Evolutionary conservation across 352 stramenopile genomes (phyloP), one percentile per base, ranked within the genome.

Genomic region (Globisporangium iwayamae): DNA sequence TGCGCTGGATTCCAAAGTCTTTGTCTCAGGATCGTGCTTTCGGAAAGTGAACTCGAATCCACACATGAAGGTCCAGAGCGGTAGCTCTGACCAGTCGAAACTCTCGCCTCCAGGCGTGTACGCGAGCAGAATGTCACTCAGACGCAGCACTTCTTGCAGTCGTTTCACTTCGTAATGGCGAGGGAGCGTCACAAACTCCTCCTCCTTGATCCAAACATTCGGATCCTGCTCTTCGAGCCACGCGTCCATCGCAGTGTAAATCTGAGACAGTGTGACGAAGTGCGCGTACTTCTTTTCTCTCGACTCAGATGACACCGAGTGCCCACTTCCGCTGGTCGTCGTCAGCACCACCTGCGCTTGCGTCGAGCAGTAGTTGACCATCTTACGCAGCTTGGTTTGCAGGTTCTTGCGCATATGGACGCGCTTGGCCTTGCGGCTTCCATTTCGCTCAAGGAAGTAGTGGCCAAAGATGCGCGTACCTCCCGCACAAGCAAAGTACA

Each of bases 171-270:
- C 85, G 48, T 89, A 96, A 51, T 94, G 87, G 1, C 78, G 73
- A 34, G 87, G 87, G 3, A 96, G 72, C 3, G 78, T 78, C 39
- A 76, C 72, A 4, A 94, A 56, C 55, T 94, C 78, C 8, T 89
- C 80, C 60, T 91, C 79, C 48, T 86, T 89, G 0, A 93, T 71
- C 83, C 85, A 92, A 20, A 78, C 75, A 34, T 93, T 93, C 8
- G 87, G 85, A 63, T 96, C 79, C 2, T 72, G 70, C 62, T 93
- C 85, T 63, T 94, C 87, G 10, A 96, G 73, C 87, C 87, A 96
- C 34, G 85, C 79, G 60, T 94, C 85, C 87, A 96, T 94, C 11
- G 84, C 87, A 34, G 84, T 87, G 60, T 90, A 91, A 43, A 90
- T 65, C 55, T 89, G 80, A 10, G 83, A 85, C 11, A 91, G 71